Base-by-base conservation (phyloP, 345 rosid species). In the Arabis alpina region DNA sequence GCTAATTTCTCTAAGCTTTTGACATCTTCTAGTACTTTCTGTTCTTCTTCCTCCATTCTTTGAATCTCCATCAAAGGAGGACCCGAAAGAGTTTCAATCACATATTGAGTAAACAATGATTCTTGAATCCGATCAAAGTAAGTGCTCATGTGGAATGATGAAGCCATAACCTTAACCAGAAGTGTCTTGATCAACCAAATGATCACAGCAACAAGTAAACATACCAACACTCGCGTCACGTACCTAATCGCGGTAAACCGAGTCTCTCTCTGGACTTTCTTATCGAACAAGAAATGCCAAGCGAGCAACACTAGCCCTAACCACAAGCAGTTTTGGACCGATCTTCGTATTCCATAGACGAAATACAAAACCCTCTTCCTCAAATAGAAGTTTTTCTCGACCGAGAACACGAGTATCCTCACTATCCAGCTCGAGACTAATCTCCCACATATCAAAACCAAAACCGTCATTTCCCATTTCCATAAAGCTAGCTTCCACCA, bases 61-160 rank as follows among this genome's bases (percentile, higher is more conserved):
- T 53, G 79, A 36, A 82, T 76, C 68, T 86, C 89, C 39, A 88
- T 60, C 68, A 80, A 65, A 0, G 94, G 94, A 5, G 84, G 87
- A 27, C 94, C 91, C 0, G 91, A 79, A 27, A 88, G 79, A 0
- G 84, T 79, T 74, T 83, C 88, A 14, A 88, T 88, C 48, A 84
- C 88, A 23, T 69, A 88, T 32, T 88, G 94, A 45, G 82, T 83
- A 61, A 84, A 88, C 56, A 88, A 51, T 0, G 94, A 80, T 34
- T 88, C 94, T 10, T 84, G 91, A 67, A 88, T 86, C 73, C 94
- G 73, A 62, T 86, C 94, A 32, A 88, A 88, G 68, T 86, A 88
- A 16, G 91, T 82, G 40, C 88, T 88, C 40, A 88, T 86, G 57
- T 88, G 94, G 70, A 88, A 88, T 1, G 84, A 84, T 1, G 87